Base-by-base conservation (phyloP, 345 rosid genomes). In the Gynandropsis gynandra region DNA sequence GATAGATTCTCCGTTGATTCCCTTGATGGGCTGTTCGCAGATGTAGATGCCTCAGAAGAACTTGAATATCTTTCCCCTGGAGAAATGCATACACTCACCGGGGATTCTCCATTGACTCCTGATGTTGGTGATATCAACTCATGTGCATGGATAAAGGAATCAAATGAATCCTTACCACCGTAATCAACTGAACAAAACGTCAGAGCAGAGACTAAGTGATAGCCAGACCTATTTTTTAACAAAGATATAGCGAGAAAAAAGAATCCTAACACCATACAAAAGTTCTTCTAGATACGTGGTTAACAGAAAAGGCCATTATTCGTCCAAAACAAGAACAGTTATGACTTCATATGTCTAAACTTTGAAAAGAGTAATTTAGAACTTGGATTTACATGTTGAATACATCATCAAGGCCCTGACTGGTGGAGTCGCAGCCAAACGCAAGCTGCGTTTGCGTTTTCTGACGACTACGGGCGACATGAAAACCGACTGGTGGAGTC, bases 101-200 rank as follows among this genome's bases (percentile, higher is more conserved):
- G 59, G 27, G 56, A 50, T 45, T 55, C 59, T 41, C 55, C 71
- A 18, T 50, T 57, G 58, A 39, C 56, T 52, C 39, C 63, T 55
- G 86, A 74, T 54, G 83, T 36, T 57, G 80, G 58, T 33, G 76
- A 66, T 51, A 60, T 43, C 71, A 84, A 49, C 67, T 87, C 89
- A 64, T 80, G 87, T 10, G 61, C 71, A 33, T 58, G 72, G 24
- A 62, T 49, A 40, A 56, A 27, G 41, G 81, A 63, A 37, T 69
- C 51, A 64, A 62, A 72, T 1, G 76, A 70, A 64, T 78, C 83
- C 55, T 67, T 65, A 27, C 76, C 65, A 75, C 78, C 50, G 74
- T 65, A 62, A 10, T 81, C 87, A 27, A 70, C 78, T 74, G 70
- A 58, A 69, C 50, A 39, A 58, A 49, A 41, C 39, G 59, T 33